These are phyloP conservation scores for Tulasnella sp. DNA, from an alignment of 768 basidiomycete species.

Conservation along the genomic window DNA sequence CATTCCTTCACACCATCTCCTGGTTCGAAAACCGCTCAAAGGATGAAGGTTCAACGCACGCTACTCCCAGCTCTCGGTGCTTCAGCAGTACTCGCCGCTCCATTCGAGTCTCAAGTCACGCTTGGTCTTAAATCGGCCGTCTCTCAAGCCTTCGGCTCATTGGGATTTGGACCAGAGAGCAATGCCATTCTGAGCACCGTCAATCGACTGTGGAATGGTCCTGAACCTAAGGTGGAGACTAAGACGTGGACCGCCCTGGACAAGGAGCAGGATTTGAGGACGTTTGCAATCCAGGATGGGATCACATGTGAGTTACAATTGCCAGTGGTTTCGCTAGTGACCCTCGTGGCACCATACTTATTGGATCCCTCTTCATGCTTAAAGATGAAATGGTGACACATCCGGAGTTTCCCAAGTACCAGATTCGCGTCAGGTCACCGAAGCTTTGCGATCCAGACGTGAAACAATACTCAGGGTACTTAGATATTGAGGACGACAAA, in stretches of 20 bases:
- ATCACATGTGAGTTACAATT: slow-evolving; percentile 47
- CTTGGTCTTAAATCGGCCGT: neutral
- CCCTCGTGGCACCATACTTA: neutral
- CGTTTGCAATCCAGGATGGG: slow-evolving; percentile 61
- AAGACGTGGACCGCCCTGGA: slow-evolving; percentile 42
- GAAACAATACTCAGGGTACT: slow-evolving; percentile 71
- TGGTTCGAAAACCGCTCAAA: neutral
- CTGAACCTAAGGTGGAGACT: slow-evolving; percentile 29
- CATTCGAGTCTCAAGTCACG: neutral
- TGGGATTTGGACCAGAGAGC: slow-evolving; percentile 8
- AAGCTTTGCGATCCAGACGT: slow-evolving; percentile 69
- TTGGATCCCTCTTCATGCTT: neutral
- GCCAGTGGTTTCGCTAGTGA: neutral
- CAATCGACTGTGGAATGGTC: slow-evolving; percentile 15
- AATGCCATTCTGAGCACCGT: neutral
- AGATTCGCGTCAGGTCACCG: slow-evolving; percentile 45
- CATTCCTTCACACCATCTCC: neutral
- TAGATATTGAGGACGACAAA: slow-evolving; percentile 67
- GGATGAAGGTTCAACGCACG: slow-evolving; percentile 13
- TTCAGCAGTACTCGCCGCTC: neutral
- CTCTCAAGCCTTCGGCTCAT: slow-evolving; percentile 3
- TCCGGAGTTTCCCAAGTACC: slow-evolving; percentile 39
- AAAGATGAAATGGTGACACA: slow-evolving; percentile 57
- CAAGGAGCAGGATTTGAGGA: slow-evolving; percentile 37
- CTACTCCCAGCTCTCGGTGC: slow-evolving; percentile 3